Evolutionary conservation across 2,329 filamentous ascomycete species (phyloP).

Genomic region (Tolypocladium album): DNA sequence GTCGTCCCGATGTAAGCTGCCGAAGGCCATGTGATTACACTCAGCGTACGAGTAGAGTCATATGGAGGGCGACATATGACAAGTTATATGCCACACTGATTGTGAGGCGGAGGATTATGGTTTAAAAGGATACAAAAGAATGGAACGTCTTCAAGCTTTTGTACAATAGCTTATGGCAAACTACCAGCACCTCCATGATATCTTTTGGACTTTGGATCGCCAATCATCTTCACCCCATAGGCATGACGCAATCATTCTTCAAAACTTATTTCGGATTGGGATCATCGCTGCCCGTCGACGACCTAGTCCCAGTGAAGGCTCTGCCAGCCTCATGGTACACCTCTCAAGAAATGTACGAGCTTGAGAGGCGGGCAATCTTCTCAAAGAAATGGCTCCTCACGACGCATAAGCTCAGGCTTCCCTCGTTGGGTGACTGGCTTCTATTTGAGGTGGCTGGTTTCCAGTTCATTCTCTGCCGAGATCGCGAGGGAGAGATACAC

Average conservation of each 20-base stretch:
- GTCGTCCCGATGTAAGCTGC: not conserved
- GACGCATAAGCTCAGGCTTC: conserved; percentile 39
- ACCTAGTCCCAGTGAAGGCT: conserved; percentile 18
- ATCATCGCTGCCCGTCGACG: conserved; percentile 8
- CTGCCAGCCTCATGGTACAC: conserved; percentile 42
- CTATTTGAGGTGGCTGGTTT: conserved; percentile 44
- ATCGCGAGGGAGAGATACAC: conserved; percentile 40
- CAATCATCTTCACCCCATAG: not conserved
- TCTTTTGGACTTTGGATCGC: not conserved
- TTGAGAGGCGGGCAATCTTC: conserved; percentile 46
- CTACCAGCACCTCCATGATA: too few species aligned
- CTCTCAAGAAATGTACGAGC: conserved; percentile 42
- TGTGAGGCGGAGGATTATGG: not conserved
- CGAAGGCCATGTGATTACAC: not conserved
- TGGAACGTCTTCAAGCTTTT: not conserved
- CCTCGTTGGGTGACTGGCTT: conserved; percentile 44
- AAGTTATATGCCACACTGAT: too few species aligned
- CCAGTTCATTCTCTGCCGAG: conserved; percentile 40
- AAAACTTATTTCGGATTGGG: conserved; percentile 28
- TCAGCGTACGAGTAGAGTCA: not conserved
- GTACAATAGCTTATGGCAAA: not conserved
- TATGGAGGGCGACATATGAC: not conserved
- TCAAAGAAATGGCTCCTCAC: conserved; percentile 45
- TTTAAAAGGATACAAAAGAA: not conserved
- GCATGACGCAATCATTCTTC: conserved; percentile 15